Evolutionary conservation across 345 rosid genomes (phyloP).

Genomic region (Hevea brasiliensis): DNA sequence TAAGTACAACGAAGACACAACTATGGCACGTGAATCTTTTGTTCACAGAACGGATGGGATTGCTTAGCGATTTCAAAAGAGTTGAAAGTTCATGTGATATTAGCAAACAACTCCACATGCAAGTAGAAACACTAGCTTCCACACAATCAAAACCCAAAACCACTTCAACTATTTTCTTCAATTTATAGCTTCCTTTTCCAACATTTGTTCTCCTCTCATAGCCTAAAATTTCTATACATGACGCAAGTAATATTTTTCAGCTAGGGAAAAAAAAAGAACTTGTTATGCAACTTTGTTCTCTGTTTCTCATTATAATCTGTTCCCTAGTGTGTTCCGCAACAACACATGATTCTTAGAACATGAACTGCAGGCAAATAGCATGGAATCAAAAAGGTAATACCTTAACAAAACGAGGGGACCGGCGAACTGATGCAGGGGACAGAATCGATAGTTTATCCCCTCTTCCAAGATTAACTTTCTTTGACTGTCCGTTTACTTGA

Average conservation of each 20-base stretch:
- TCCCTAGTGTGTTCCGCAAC: not conserved
- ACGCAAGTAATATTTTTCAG: not conserved
- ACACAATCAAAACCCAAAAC: not conserved
- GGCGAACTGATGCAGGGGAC: conserved; percentile 59
- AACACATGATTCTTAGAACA: not conserved
- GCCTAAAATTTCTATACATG: not conserved
- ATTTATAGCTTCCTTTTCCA: conserved; percentile 1
- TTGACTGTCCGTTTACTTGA: conserved; percentile 18
- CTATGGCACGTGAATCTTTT: not conserved
- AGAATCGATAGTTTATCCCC: conserved; percentile 30
- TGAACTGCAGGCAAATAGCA: not conserved
- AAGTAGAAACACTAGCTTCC: not conserved
- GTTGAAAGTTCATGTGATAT: not conserved
- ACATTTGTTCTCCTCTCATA: not conserved
- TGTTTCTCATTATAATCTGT: not conserved
- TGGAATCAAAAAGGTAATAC: conserved; percentile 31
- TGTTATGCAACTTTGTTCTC: not conserved
- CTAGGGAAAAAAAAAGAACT: not conserved
- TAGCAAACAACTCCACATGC: not conserved
- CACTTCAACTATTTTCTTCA: not conserved
- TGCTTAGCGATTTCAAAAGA: not conserved
- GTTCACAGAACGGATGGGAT: not conserved
- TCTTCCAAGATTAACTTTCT: conserved; percentile 37
- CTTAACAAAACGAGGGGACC: conserved; percentile 54
- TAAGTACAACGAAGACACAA: not conserved